These are phyloP conservation scores for Podila horticola DNA, from an alignment of 192 early-diverging fungal genomes.

Conservation along the genomic window DNA sequence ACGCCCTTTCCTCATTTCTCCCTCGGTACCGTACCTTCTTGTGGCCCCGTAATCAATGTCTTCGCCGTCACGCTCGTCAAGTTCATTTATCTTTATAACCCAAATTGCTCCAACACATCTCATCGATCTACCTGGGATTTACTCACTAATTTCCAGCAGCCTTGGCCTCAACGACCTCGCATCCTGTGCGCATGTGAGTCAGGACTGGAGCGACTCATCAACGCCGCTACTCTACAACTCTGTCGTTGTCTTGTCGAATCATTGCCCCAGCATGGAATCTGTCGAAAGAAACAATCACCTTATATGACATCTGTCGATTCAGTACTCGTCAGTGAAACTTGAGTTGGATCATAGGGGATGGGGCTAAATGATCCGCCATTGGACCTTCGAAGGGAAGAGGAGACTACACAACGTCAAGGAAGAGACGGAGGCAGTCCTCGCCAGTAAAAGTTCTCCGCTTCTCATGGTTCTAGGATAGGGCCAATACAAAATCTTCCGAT, in stretches of 20 bases:
- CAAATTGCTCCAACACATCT: background rate
- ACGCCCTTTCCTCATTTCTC: no score
- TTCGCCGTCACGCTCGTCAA: background rate
- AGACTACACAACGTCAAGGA: no score
- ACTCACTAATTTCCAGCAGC: background rate
- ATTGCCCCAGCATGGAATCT: slow-evolving; percentile 6
- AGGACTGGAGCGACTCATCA: slow-evolving; percentile 4
- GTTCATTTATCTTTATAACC: background rate
- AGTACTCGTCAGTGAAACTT: no score
- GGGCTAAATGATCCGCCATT: no score
- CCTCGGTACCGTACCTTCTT: background rate
- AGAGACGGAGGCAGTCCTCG: no score
- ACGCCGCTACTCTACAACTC: slow-evolving; percentile 3
- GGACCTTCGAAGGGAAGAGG: no score
- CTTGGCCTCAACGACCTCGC: slow-evolving; percentile 5
- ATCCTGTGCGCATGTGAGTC: slow-evolving; percentile 8
- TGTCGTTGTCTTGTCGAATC: background rate
- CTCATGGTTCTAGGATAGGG: no score
- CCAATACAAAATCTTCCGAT: no score
- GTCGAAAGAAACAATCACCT: slow-evolving; percentile 5
- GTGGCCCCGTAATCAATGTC: background rate
- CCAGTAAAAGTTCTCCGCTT: no score
- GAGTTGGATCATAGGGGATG: no score
- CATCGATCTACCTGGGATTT: no score
- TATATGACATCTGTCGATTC: background rate